Conservation (phyloP, 78 protist genomes). For the Planoprotostelium fungivorum region DNA sequence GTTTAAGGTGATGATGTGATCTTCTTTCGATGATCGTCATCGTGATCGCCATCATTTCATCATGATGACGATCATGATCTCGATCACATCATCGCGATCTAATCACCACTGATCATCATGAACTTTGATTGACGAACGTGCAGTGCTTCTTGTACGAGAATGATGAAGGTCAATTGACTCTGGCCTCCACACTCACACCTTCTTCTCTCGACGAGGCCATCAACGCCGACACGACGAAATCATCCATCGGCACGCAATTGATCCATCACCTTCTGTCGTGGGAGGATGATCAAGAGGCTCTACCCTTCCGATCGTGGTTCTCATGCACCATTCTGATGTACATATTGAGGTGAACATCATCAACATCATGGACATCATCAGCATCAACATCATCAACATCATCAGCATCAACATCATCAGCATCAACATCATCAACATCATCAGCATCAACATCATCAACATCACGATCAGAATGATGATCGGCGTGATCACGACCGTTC, state of each 20-base stretch:
- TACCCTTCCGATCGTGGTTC: not conserved
- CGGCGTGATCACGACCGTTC: too few relatives aligned
- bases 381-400: too few relatives aligned
- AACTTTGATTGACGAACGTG: too few relatives aligned
- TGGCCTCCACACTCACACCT: slow-evolving; percentile 37
- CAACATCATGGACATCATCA: not conserved
- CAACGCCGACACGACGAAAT: not conserved
- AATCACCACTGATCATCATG: too few relatives aligned
- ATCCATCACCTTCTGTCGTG: not conserved
- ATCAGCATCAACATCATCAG: too few relatives aligned
- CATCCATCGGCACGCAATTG: slow-evolving; percentile 8
- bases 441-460: too few relatives aligned
- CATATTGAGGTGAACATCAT: not conserved
- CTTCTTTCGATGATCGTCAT: too few relatives aligned
- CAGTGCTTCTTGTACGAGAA: slow-evolving; percentile 25
- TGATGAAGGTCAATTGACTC: slow-evolving; percentile 61
- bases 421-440: too few relatives aligned
- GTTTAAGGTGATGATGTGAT: slow-evolving; percentile 7
- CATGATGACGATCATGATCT: too few relatives aligned
- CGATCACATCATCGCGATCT: too few relatives aligned
- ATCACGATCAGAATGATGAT: too few relatives aligned
- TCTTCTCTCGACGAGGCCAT: slow-evolving; percentile 4
- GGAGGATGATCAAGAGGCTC: not conserved
- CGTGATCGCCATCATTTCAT: too few relatives aligned
- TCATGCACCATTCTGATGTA: not conserved